These are phyloP conservation scores for Pythium insidiosum DNA, from an alignment of 352 stramenopile genomes.

Conservation along the genomic window DNA sequence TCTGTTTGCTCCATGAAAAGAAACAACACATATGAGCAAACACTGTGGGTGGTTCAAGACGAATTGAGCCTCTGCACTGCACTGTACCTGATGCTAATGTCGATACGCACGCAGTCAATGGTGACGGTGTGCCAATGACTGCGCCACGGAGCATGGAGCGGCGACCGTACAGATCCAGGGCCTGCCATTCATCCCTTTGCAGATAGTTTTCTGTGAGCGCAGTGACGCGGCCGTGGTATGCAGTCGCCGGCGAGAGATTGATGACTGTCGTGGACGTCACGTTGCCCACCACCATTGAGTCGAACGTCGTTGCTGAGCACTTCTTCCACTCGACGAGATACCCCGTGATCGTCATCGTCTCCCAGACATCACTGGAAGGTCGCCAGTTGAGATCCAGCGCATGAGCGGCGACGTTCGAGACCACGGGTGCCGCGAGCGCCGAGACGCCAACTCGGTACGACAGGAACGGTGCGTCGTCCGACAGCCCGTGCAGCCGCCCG, in stretches of 20 bases:
- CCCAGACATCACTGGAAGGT: constrained; percentile 46
- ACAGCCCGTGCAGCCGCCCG: constrained; percentile 44
- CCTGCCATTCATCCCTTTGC: constrained; percentile 28
- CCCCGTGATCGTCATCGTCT: constrained; percentile 75
- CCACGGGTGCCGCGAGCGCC: constrained; percentile 18
- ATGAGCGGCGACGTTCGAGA: constrained; percentile 75
- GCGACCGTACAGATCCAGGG: constrained; percentile 86
- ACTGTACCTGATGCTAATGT: constrained; percentile 42
- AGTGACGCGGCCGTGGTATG: constrained; percentile 74
- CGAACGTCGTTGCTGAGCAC: constrained; percentile 24
- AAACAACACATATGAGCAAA: not conserved
- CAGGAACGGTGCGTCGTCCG: constrained; percentile 47
- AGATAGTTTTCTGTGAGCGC: constrained; percentile 72
- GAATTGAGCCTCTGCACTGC: no score
- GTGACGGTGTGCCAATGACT: constrained; percentile 42
- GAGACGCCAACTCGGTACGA: constrained; percentile 49
- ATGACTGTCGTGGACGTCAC: constrained; percentile 89
- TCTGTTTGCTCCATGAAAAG: constrained; percentile 28
- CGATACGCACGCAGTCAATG: constrained; percentile 26
- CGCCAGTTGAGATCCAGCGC: constrained; percentile 82
- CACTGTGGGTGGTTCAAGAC: not conserved
- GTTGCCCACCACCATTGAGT: constrained; percentile 62
- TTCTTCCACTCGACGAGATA: constrained; percentile 64
- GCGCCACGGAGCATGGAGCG: constrained; percentile 32
- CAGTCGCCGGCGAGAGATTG: constrained; percentile 36